Base-by-base conservation (phyloP, 2,329 filamentous ascomycete species). In the Geoglossum cookeanum region DNA sequence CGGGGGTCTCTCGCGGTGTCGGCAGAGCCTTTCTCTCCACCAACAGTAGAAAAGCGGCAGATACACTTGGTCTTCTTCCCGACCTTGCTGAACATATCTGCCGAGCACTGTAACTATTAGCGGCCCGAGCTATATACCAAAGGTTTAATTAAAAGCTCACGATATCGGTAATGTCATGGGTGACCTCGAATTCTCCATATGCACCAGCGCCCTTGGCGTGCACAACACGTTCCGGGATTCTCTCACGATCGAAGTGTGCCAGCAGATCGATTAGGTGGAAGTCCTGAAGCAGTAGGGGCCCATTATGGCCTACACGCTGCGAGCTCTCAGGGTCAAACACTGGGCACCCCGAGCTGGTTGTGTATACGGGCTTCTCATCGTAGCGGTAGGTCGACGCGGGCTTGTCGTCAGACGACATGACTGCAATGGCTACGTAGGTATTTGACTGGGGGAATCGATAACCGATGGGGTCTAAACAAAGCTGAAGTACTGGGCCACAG, bases 11-110 rank as follows among this genome's bases (percentile, higher is more conserved):
- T 79, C 35, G 82, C 83, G 61, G 78, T 81, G 64, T 88, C 84
- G 58, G 83, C 75, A 3, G 81, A 85, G 5, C 84, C 84, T 58
- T 79, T 79, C 68, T 87, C 83, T 59, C 84, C 83, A 65, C 84
- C 83, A 3, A 88, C 84, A 1, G 85, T 89, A 0, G 83, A 87
- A 69, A 89, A 87, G 3, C 85, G 80, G 48, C 78, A 75, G 1
- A 83, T 75, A 60, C 51, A 72, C 63, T 1, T 70, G 71, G 56
- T 59, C 45, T 59, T 59, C 57, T 59, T 56, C 7, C 58, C 58
- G 42, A 49, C 17, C 47, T 54, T 17, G 32, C 39, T 52, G 48
- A 60, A 33, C 57, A 57, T 49, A 17, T 59, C 42, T n/a, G 52
- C 45, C 17, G 45, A 52, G 47, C 70, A 69, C 63, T 72, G 32